Evolutionary conservation across 805 yeast species (phyloP).

Genomic region (Pichia manshurica): DNA sequence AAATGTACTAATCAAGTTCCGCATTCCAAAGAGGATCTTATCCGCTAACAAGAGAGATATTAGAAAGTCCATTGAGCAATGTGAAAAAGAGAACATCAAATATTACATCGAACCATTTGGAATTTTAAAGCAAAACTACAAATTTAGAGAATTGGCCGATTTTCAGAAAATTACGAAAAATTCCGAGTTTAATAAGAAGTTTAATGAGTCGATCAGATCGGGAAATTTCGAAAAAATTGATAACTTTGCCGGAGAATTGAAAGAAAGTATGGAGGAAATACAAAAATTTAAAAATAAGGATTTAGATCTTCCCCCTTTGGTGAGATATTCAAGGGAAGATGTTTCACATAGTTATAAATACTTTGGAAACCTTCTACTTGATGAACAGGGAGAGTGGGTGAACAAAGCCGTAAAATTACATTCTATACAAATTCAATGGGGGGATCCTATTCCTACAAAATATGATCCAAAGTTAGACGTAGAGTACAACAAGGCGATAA

Average conservation of each 20-base stretch:
- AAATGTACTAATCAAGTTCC: slow-evolving; percentile 51
- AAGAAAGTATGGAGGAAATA: slow-evolving; percentile 12
- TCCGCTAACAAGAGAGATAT: slow-evolving; percentile 38
- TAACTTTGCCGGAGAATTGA: slow-evolving; percentile 31
- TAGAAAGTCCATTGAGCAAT: slow-evolving; percentile 36
- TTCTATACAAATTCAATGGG: slow-evolving; percentile 48
- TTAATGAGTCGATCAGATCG: slow-evolving; percentile 35
- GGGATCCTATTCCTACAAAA: slow-evolving; percentile 40
- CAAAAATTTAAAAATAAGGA: slow-evolving; percentile 27
- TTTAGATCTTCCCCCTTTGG: slow-evolving; percentile 77
- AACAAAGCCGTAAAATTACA: slow-evolving; percentile 44
- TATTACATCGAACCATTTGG: slow-evolving; percentile 56
- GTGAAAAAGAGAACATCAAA: slow-evolving; percentile 27
- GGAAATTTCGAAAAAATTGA: slow-evolving; percentile 40
- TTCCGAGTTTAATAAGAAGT: slow-evolving; percentile 42
- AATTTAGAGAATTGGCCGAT: slow-evolving; percentile 83
- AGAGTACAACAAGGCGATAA: slow-evolving; percentile 35
- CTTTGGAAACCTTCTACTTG: slow-evolving; percentile 61
- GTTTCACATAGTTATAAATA: slow-evolving; percentile 77
- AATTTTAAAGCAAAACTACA: slow-evolving; percentile 59
- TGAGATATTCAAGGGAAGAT: slow-evolving; percentile 68
- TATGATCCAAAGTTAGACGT: slow-evolving; percentile 46
- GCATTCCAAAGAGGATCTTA: slow-evolving; percentile 51
- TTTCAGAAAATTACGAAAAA: slow-evolving; percentile 67
- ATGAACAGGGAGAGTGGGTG: slow-evolving; percentile 49